Evolutionary conservation across 2,329 filamentous ascomycete species (phyloP).

Genomic region (Penicillium sp.): DNA sequence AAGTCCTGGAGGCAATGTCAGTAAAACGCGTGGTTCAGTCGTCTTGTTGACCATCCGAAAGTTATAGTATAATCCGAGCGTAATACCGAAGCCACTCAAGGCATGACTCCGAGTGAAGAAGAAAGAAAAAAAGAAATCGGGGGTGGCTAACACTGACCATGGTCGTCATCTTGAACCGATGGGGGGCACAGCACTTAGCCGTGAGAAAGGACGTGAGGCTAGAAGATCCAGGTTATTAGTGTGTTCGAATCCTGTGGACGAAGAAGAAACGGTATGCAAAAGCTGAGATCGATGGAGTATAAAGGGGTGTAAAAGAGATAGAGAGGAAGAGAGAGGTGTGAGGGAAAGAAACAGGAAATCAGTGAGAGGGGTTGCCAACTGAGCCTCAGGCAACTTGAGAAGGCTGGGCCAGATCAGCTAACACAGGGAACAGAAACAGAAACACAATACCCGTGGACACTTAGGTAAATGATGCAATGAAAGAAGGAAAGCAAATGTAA

Average conservation of each 20-base stretch:
- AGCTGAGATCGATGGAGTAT: conserved; percentile 6
- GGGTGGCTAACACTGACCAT: conserved; percentile 33
- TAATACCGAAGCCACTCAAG: not conserved
- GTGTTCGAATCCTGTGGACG: not conserved
- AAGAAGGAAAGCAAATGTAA: not conserved
- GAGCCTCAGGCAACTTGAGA: conserved; percentile 20
- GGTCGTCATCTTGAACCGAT: conserved; percentile 37
- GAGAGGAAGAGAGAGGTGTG: conserved; percentile 13
- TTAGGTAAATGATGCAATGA: not conserved
- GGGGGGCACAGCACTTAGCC: conserved; percentile 33
- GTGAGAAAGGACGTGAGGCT: conserved; percentile 24
- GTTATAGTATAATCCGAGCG: not conserved
- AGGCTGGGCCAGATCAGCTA: conserved; percentile 12
- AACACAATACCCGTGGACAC: not conserved
- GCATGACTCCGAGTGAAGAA: not conserved
- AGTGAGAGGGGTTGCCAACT: conserved; percentile 16
- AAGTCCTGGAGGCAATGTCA: conserved; percentile 70
- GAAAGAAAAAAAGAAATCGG: not conserved
- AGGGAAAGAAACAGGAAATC: conserved; percentile 11
- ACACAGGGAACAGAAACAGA: not conserved
- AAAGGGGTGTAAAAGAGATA: conserved; percentile 5
- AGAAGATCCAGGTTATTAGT: conserved; percentile 10
- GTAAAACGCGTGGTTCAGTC: not conserved
- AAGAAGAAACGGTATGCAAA: not conserved
- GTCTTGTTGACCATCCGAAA: not conserved